These are phyloP conservation scores for Umbelopsis isabellina DNA, from an alignment of 192 early-diverging fungal genomes.

Conservation along the genomic window DNA sequence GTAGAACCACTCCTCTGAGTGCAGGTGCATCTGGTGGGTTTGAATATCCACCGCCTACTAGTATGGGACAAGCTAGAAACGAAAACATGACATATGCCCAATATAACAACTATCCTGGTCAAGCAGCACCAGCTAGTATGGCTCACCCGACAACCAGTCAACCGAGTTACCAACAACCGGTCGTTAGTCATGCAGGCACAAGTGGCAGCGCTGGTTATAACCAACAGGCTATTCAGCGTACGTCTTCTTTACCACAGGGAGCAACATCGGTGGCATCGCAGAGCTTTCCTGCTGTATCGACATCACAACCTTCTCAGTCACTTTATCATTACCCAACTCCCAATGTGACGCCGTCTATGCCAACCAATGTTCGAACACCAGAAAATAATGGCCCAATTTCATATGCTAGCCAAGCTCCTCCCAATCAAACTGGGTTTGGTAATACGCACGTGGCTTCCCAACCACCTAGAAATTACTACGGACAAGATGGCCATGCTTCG, in stretches of 20 bases:
- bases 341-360: slow-evolving; percentile 10
- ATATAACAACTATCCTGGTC: slow-evolving; percentile 10
- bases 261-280: slow-evolving; percentile 8
- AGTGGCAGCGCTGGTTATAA: slow-evolving; percentile 1
- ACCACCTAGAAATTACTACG: slow-evolving; percentile 5
- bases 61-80: background rate
- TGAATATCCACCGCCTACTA: slow-evolving; percentile 14
- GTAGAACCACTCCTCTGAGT: slow-evolving; percentile 5
- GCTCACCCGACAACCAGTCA: background rate
- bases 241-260: slow-evolving; percentile 20
- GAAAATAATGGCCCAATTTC: background rate
- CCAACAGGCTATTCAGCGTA: slow-evolving; percentile 22
- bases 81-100: background rate
- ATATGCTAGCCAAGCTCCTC: background rate
- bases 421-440: slow-evolving; percentile 1
- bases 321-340: slow-evolving; percentile 27
- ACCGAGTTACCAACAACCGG: background rate
- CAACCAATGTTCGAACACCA: slow-evolving; percentile 3
- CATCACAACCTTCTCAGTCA: slow-evolving; percentile 22
- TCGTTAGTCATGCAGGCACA: background rate
- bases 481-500: background rate
- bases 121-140: background rate
- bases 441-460: background rate
- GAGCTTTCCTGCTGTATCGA: background rate
- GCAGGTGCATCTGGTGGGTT: background rate